Percentiles rank a stretch among this genome's conserved stretches.
phyloP scores from a whole-genome alignment of 306 rosid genomes.

The Castanopsis chinensis region DNA sequence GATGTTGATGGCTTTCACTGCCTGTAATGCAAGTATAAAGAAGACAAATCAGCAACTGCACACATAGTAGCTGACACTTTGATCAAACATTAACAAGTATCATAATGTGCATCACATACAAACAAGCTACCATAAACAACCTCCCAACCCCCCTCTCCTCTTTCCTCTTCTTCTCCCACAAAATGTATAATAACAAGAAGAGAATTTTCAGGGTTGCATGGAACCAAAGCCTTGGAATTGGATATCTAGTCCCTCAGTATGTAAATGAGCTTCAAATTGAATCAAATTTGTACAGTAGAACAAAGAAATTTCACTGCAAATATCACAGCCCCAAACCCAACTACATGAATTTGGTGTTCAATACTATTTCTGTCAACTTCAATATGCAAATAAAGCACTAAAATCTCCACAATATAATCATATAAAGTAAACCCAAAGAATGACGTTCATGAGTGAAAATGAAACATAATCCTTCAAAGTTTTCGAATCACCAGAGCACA shows the following conservation, averaged over 20 bases:
- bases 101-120: neutral
- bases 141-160: no score
- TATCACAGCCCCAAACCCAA: no score
- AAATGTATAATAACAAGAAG: conserved; percentile 1
- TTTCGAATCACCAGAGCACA: no score
- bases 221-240: conserved; percentile 10
- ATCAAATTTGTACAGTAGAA: neutral
- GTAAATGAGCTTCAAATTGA: neutral
- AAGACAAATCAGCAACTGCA: conserved; percentile 9
- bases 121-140: neutral
- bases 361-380: no score
- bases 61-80: conserved; percentile 3
- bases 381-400: no score
- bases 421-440: no score
- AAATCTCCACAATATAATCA: no score
- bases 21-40: conserved; percentile 37
- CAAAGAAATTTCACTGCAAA: neutral
- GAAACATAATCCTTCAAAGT: no score
- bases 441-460: no score
- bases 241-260: neutral
- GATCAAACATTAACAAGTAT: neutral
- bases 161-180: neutral
- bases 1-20: conserved; percentile 21
- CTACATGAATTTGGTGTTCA: no score
- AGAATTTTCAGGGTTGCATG: neutral